Evolutionary conservation across 108 stramenopile species (phyloP).

Genomic region (Nitzschia inconspicua): DNA sequence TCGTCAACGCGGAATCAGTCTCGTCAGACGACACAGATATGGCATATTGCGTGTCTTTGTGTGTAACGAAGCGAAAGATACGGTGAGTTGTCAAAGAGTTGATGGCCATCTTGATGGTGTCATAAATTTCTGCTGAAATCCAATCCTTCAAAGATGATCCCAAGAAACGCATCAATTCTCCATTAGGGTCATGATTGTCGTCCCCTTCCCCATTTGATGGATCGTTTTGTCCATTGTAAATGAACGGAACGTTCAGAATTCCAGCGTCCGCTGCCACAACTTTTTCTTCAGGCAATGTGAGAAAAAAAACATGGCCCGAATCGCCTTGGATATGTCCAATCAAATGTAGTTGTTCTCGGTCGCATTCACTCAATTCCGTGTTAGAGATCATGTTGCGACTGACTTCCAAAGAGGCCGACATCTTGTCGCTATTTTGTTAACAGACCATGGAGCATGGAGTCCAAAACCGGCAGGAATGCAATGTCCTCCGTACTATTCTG

Average conservation of each 20-base stretch:
- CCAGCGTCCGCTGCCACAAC: conserved; percentile 2
- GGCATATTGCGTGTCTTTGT: conserved; percentile 3
- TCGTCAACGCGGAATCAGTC: neutral
- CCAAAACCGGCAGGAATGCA: too few relatives aligned
- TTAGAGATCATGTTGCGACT: conserved; percentile 3
- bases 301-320: conserved; percentile 15
- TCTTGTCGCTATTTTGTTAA: too few relatives aligned
- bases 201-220: too few relatives aligned
- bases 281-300: conserved; percentile 5
- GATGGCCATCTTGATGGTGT: neutral
- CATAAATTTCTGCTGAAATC: neutral
- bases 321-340: conserved; percentile 17
- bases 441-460: too few relatives aligned
- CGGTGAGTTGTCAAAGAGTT: neutral
- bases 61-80: conserved; percentile 4
- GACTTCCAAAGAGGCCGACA: too few relatives aligned
- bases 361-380: conserved; percentile 16
- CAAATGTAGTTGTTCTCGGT: conserved; percentile 3
- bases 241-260: conserved; percentile 4
- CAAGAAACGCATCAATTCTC: neutral
- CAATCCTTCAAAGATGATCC: conserved; percentile 2
- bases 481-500: too few relatives aligned
- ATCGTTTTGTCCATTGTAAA: neutral
- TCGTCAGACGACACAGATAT: conserved; percentile 3
- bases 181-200: neutral